These are phyloP conservation scores for Massarina eburnea DNA, from an alignment of 2,329 filamentous ascomycete species.

Conservation along the genomic window DNA sequence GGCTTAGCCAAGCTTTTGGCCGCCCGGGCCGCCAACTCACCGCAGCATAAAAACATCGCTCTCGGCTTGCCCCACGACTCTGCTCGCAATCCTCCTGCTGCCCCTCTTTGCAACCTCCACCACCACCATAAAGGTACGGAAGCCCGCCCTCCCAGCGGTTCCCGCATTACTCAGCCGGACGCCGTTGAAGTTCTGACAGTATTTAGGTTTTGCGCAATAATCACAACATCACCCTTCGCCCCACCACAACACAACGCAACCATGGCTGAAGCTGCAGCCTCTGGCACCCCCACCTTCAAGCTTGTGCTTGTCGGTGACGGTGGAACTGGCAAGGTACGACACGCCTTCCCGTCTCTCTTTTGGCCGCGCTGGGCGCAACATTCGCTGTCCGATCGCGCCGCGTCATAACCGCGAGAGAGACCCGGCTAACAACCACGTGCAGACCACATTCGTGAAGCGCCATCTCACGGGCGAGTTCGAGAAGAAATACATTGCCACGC, in stretches of 20 bases:
- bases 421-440: conserved; percentile 29
- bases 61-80: conserved; percentile 38
- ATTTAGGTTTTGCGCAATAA: conserved; percentile 30
- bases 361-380: background rate
- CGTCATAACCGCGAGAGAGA: conserved; percentile 3
- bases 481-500: conserved; percentile 99
- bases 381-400: background rate
- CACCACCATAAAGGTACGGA: conserved; percentile 23
- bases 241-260: conserved; percentile 37
- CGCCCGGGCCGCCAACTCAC: conserved; percentile 32
- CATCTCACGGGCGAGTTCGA: conserved; percentile 99
- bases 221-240: conserved; percentile 28
- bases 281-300: conserved; percentile 85
- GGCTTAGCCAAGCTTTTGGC: conserved; percentile 10
- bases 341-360: background rate
- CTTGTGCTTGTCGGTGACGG: conserved; percentile 99
- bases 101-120: conserved; percentile 32
- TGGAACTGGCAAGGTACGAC: conserved; percentile 96
- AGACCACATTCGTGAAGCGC: conserved; percentile 99
- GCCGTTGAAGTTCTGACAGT: conserved; percentile 18
- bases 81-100: conserved; percentile 20
- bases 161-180: no score
- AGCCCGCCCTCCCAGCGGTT: conserved; percentile 24
- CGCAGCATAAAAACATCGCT: conserved; percentile 34
- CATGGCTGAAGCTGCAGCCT: conserved; percentile 62